phyloP scores from a whole-genome alignment of 176 grass and related monocot genomes.

The Olyra latifolia region DNA sequence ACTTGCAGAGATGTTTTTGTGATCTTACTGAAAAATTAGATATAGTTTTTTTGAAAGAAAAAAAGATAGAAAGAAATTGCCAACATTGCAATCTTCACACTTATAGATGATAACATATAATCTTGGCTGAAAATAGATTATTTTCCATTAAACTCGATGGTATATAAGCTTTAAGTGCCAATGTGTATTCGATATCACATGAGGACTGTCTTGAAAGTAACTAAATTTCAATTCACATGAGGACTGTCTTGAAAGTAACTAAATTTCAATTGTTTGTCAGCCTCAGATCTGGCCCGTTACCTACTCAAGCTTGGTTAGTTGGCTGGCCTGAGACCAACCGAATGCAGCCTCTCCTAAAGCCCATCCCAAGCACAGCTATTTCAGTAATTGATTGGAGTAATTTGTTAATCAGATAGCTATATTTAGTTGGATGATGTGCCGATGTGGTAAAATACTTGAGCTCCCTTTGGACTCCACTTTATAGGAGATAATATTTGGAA shows the following conservation, averaged over 20 bases:
- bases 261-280: neutral
- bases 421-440: slow-evolving; percentile 3
- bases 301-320: neutral
- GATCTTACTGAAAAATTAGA: neutral
- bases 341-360: neutral
- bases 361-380: neutral
- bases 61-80: neutral
- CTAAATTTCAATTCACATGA: neutral
- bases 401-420: slow-evolving; percentile 17
- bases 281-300: neutral
- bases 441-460: neutral
- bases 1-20: neutral
- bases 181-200: neutral
- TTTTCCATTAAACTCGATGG: neutral
- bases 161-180: neutral
- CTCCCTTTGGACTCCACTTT: neutral
- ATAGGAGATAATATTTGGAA: neutral
- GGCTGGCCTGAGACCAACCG: neutral
- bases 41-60: neutral
- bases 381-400: neutral
- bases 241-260: neutral
- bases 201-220: neutral
- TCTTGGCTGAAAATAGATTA: neutral
- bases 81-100: neutral
- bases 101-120: neutral